Conservation (phyloP, 1,284 basidiomycete species). For the Neolentinus lepideus region DNA sequence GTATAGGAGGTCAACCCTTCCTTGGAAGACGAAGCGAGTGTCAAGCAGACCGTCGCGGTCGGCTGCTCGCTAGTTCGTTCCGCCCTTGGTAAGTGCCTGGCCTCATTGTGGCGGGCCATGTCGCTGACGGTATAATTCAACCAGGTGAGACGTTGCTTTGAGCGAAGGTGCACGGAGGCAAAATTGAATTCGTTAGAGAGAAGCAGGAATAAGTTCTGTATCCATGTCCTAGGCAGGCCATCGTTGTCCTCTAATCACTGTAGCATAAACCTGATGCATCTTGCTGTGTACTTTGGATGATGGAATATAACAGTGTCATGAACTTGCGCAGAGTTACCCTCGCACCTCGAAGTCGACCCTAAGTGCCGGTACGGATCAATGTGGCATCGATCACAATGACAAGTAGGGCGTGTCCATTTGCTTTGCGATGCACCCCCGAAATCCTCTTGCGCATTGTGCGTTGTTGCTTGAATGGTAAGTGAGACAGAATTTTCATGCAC, state of each 20-base stretch:
- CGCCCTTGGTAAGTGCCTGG: slow-evolving; percentile 61
- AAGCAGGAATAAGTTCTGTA: neutral
- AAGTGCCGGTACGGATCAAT: too few species aligned
- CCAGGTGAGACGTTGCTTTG: neutral
- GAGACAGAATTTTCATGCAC: too few species aligned
- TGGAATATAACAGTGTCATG: neutral
- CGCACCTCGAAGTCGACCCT: too few species aligned
- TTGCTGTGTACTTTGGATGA: neutral
- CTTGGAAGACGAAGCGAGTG: slow-evolving; percentile 66
- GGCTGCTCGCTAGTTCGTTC: slow-evolving; percentile 90
- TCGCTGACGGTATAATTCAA: neutral
- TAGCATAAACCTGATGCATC: neutral
- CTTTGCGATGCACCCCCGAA: too few species aligned
- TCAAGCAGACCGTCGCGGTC: slow-evolving; percentile 85
- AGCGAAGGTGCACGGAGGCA: neutral
- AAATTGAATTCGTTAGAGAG: neutral
- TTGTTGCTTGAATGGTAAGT: too few species aligned
- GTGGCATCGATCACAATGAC: too few species aligned
- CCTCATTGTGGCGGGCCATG: neutral
- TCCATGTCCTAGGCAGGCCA: neutral
- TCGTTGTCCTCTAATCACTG: neutral
- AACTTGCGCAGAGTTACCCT: too few species aligned
- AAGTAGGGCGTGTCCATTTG: too few species aligned
- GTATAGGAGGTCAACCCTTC: slow-evolving; percentile 93
- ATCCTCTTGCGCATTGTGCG: too few species aligned